Evolutionary conservation across 345 rosid genomes (phyloP), one percentile per base, ranked within the genome.

Genomic region (Murraya koenigii): DNA sequence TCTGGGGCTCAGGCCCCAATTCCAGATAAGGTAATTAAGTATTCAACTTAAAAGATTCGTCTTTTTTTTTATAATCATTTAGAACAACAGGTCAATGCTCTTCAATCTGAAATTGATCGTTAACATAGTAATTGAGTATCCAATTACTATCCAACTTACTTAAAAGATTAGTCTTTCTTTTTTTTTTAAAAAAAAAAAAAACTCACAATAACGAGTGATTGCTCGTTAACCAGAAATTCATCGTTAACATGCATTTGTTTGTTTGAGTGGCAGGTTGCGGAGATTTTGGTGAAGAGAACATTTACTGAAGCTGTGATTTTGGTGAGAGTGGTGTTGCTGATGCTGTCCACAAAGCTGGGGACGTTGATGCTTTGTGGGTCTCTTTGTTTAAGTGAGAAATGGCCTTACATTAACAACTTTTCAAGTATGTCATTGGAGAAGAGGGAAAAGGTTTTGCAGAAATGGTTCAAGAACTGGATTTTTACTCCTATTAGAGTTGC

Each of bases 271-370:
- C 84, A 91, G 93, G 62, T 60, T 0, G 93, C 90, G 7, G 92
- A 90, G 81, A 3, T 74, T 4, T 0, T 91, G 20, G 6, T 2
- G 33, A 87, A 70, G 63, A 81, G 90, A 77, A 77, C 54, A 0
- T 20, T 77, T 10, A 59, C 15, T 1, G 93, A 87, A 30, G 84
- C 74, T 0, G 41, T 81, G 82, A 64, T 88, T 3, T 6, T 87
- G 71, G 66, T 82, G 49, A 87, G 98, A 63, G 47, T 79, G 14
- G 85, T 89, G 11, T 25, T 91, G 30, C 15, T 84, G 77, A 11
- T 85, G 9, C 84, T 95, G 52, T 87, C 89, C 7, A 91, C 97
- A 1, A 86, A 91, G 84, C 8, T 95, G 65, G 98, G 98, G 20
- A 91, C 95, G 0, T 32, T 91, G 10, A 33, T 95, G 76, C 83